phyloP scores from a whole-genome alignment of 2,329 filamentous ascomycete species.

The Knoxdaviesia capensis region DNA sequence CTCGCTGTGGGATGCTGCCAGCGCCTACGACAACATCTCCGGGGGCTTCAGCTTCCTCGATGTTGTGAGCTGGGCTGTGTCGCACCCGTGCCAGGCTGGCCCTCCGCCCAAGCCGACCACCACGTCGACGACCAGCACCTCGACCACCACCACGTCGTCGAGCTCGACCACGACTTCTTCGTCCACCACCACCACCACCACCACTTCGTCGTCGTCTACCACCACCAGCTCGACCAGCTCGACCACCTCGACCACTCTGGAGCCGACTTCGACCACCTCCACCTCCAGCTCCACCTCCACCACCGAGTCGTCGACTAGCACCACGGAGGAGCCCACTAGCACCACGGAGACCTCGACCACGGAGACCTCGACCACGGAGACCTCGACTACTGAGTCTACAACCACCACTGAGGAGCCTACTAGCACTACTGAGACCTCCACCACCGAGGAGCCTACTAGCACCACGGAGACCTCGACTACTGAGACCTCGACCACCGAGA shows the following conservation, averaged over 20 bases:
- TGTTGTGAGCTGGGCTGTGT: conserved; percentile 15
- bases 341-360: conserved; percentile 1
- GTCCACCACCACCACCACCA: conserved; percentile 1
- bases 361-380: background rate
- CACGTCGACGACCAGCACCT: conserved; percentile 4
- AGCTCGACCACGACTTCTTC: conserved; percentile 3
- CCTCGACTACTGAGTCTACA: conserved; percentile 2
- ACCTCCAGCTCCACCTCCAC: conserved; percentile 1
- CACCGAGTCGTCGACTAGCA: conserved; percentile 2
- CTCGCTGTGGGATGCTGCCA: conserved; percentile 23
- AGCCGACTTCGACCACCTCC: conserved; percentile 3
- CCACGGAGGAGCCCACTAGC: conserved; percentile 1
- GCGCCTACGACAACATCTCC: conserved; percentile 12
- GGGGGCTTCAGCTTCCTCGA: conserved; percentile 17
- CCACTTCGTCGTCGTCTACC: conserved; percentile 1
- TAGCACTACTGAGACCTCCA: conserved; percentile 2
- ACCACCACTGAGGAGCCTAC: conserved; percentile 3
- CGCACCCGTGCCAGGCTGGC: conserved; percentile 14
- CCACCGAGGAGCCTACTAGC: background rate
- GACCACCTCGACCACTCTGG: conserved; percentile 3
- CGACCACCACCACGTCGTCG: conserved; percentile 4
- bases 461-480: background rate
- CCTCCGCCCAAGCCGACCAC: conserved; percentile 6
- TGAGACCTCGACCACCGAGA: background rate
- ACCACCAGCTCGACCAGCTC: conserved; percentile 2